Base-by-base conservation (phyloP, 495 filamentous ascomycete species). In the Saxophila tyrrhenica region DNA sequence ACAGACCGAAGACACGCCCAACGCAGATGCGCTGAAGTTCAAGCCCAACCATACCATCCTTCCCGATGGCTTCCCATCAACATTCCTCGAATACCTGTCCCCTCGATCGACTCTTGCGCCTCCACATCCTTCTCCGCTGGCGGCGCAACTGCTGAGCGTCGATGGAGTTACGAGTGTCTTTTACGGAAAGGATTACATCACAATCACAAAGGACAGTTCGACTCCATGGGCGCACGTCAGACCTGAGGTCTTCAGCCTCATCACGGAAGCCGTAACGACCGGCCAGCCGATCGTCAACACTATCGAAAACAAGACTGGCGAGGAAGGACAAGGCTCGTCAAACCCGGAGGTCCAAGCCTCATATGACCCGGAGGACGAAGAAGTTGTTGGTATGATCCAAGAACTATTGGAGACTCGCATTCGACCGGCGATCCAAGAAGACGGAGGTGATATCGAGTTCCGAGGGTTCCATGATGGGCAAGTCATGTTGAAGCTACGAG, bases 361-460 rank as follows among this genome's bases (percentile, higher is more conserved):
- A 41, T 94, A 85, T 64, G 78, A 89, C 59, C 87, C 91, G 62
- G 82, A 89, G 46, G 92, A 98, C 63, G 84, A 82, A 57, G 92
- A 98, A 68, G 88, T 95, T 10, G 82, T 97, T 24, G 82, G 86
- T 52, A 96, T 96, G 92, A 95, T 98, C 69, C 95, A 97, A 70
- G 92, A 98, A 71, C 71, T 98, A n/a, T 71, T 98, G 50, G 94
- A 98, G 70, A 98, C 94, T 20, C 73, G 92, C 48, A 94, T 98
- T 62, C 75, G 92, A 39, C 92, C 92, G 1, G 83, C 92, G 3
- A 98, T 98, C 53, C 91, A 95, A 69, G 91, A 98, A 65, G 92
- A 98, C 58, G 92, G 92, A 19, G 92, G 92, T 11, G 92, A 98
- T 69, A 95, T 98, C 64, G 92, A 97, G 70, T 86, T 89, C 62